Conservation (phyloP, 2,329 filamentous ascomycete genomes). For the Colletotrichum musicola region DNA sequence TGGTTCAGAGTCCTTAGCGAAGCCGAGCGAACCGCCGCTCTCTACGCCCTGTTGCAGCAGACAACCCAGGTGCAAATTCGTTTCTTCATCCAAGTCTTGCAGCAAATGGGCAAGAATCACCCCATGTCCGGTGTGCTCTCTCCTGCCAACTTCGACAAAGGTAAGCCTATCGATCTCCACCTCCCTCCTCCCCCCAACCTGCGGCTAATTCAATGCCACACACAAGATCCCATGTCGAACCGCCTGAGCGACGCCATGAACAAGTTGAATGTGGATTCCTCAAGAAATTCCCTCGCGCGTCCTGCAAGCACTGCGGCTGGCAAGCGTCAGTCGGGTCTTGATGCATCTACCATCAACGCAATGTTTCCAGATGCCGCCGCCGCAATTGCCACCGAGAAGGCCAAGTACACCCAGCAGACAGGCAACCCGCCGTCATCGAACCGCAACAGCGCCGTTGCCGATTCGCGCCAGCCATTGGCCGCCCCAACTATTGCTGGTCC, state of each 20-base stretch:
- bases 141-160: constrained; percentile 96
- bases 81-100: constrained; percentile 98
- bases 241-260: constrained; percentile 96
- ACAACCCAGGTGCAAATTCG: constrained; percentile 98
- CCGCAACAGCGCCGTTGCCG: constrained; percentile 87
- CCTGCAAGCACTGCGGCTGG: constrained; percentile 81
- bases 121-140: constrained; percentile 97
- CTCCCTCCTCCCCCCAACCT: background rate
- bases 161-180: constrained; percentile 60
- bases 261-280: constrained; percentile 89
- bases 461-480: constrained; percentile 79
- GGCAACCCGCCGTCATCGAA: constrained; percentile 91
- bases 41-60: constrained; percentile 96
- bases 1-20: constrained; percentile 99
- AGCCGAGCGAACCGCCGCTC: constrained; percentile 92
- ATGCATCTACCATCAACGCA: constrained; percentile 92
- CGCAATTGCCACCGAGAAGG: constrained; percentile 98
- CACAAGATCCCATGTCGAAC: constrained; percentile 92
- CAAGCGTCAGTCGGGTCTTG: constrained; percentile 95
- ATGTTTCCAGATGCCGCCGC: constrained; percentile 99
- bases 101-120: constrained; percentile 99
- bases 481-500: constrained; percentile 81
- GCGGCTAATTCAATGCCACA: constrained; percentile 41
- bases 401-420: constrained; percentile 95
- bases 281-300: constrained; percentile 87